Evolutionary conservation across 257 asterid species (phyloP).

Genomic region (Nicotiana tabacum): DNA sequence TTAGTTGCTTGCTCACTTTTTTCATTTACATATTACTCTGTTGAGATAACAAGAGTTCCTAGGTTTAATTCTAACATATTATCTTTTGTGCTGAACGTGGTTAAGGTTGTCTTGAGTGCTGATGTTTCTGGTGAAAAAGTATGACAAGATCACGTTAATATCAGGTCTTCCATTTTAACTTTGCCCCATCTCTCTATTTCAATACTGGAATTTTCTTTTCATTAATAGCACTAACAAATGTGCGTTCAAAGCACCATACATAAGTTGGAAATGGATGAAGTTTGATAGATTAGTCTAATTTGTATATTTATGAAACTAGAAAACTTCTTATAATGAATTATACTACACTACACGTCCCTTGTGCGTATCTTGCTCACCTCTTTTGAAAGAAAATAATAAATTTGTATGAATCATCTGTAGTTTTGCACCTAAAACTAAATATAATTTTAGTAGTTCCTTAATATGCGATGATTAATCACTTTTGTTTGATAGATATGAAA

Average conservation of each 20-base stretch:
- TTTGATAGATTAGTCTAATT: not conserved
- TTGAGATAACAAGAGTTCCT: not conserved
- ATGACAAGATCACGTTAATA: constrained; percentile 81
- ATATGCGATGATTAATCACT: not conserved
- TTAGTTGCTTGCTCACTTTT: not conserved
- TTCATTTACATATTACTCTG: not conserved
- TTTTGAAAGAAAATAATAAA: not conserved
- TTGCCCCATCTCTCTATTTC: not conserved
- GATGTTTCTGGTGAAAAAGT: constrained; percentile 63
- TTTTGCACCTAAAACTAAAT: too few relatives aligned
- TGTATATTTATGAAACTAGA: not conserved
- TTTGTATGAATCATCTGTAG: not conserved
- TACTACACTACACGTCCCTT: not conserved
- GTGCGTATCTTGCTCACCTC: not conserved
- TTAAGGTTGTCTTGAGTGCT: constrained; percentile 90
- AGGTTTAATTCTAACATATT: not conserved
- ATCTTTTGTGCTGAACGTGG: constrained; percentile 18
- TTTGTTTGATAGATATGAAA: not conserved
- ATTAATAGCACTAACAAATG: too few relatives aligned
- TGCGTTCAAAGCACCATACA: too few relatives aligned
- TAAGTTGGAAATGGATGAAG: too few relatives aligned
- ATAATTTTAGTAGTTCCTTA: too few relatives aligned
- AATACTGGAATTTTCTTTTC: not conserved
- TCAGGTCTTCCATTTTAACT: constrained; percentile 52
- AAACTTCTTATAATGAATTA: not conserved